These are phyloP conservation scores for Coleophoma cylindrospora DNA, from an alignment of 2,329 filamentous ascomycete species.

Conservation along the genomic window DNA sequence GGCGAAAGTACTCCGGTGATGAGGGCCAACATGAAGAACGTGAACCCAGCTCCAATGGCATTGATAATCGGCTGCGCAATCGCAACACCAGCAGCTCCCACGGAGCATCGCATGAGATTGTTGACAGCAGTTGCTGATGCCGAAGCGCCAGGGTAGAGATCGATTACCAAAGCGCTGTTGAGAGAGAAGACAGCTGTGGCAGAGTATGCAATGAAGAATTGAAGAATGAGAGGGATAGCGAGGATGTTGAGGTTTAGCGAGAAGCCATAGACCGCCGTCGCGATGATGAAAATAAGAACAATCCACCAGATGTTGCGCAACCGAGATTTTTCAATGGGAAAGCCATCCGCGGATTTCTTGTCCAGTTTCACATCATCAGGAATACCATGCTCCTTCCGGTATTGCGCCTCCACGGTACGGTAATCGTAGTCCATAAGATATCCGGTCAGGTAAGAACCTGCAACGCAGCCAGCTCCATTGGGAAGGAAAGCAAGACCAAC, in stretches of 20 bases:
- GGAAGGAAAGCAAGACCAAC: slow-evolving; percentile 36
- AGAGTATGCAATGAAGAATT: slow-evolving; percentile 30
- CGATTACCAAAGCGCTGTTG: slow-evolving; percentile 27
- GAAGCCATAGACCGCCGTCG: slow-evolving; percentile 30
- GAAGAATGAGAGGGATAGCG: slow-evolving; percentile 20
- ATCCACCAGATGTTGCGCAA: slow-evolving; percentile 31
- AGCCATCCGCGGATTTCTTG: slow-evolving; percentile 29
- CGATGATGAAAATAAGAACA: slow-evolving; percentile 28
- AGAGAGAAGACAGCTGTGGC: slow-evolving; percentile 29
- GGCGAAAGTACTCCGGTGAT: slow-evolving; percentile 10
- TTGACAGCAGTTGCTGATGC: slow-evolving; percentile 30
- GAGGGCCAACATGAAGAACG: slow-evolving; percentile 12
- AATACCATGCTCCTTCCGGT: slow-evolving; percentile 25
- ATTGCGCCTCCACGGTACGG: slow-evolving; percentile 26
- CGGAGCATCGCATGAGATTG: slow-evolving; percentile 26
- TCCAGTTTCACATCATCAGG: slow-evolving; percentile 18
- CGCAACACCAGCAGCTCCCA: slow-evolving; percentile 25
- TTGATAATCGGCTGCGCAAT: slow-evolving; percentile 19
- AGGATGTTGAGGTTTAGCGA: slow-evolving; percentile 19
- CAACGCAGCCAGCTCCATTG: slow-evolving; percentile 34
- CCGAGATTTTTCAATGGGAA: slow-evolving; percentile 33
- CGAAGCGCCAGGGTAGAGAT: slow-evolving; percentile 24
- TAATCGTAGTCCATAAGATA: slow-evolving; percentile 35
- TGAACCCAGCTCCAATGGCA: slow-evolving; percentile 10
- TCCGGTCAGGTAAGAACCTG: slow-evolving; percentile 32